Evolutionary conservation across 805 yeast species (phyloP), one percentile per base, ranked within the genome.

Genomic region (Hanseniaspora occidentalis): DNA sequence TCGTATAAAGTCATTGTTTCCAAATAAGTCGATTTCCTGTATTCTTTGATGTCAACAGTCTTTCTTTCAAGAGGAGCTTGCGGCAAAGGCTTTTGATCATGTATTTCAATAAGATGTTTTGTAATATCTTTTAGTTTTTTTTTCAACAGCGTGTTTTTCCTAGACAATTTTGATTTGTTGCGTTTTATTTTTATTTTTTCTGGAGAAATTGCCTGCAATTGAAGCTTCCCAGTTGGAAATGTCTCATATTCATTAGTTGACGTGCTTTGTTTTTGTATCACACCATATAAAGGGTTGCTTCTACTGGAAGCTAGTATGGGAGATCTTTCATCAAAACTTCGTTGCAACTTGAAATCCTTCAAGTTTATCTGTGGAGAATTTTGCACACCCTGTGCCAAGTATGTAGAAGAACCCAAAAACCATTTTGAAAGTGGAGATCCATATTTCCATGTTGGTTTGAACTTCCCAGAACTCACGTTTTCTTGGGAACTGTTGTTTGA

Each of bases 341-440:
- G n/a, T n/a, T n/a, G n/a, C n/a, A n/a, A n/a, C n/a, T n/a, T n/a
- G n/a, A n/a, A n/a, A n/a, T n/a, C 47, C 9, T 38, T 41, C 16
- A 43, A 6, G 17, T 31, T 9, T 33, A 20, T 3, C 36, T 36
- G 21, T 23, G 29, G 29, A 25, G 29, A 25, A 13, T 13, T 14
- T 13, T 14, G 5, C 14, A 4, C n/a, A 14, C 29, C n/a, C n/a
- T 25, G 8, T 25, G 10, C 29, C 2, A 57, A 38, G 39, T 56
- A 56, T 2, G 55, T 47, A 1, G 61, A 54, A 18, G 52, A 50
- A 31, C 57, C 47, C 18, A 56, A 40, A 42, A 58, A 57, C 62
- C 62, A 57, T 39, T 51, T 49, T 8, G 61, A 56, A 10, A 58
- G 42, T 4, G 63, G 63, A 2, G 63, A 58, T n/a, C 50, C 50